These are phyloP conservation scores for Cyclostephanos tholiformis DNA, from an alignment of 108 stramenopile genomes.

Conservation along the genomic window DNA sequence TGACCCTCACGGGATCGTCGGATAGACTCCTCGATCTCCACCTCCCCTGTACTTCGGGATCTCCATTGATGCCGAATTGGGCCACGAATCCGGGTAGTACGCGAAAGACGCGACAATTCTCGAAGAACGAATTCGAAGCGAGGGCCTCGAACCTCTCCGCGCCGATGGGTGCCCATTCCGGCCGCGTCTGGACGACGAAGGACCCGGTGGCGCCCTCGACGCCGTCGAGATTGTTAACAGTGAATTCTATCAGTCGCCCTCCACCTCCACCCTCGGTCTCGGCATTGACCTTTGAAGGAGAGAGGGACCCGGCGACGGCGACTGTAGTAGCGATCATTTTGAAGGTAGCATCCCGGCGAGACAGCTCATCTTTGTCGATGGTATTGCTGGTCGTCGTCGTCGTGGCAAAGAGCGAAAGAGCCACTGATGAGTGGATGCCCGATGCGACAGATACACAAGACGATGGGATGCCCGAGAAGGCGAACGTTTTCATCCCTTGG, in stretches of 20 bases:
- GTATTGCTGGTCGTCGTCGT: not conserved
- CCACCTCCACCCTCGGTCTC: constrained; percentile 28
- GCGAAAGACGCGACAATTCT: constrained; percentile 84
- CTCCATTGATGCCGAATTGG: constrained; percentile 91
- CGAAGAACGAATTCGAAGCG: constrained; percentile 60
- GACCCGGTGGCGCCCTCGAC: constrained; percentile 63
- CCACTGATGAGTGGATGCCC: not conserved
- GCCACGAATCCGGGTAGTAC: constrained; percentile 90
- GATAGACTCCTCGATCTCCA: constrained; percentile 60
- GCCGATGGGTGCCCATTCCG: constrained; percentile 82
- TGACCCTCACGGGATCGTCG: constrained; percentile 88
- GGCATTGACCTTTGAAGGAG: constrained; percentile 13
- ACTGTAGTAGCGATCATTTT: constrained; percentile 14
- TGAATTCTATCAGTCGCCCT: constrained; percentile 61
- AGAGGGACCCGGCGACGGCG: constrained; percentile 18
- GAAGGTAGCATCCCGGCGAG: constrained; percentile 29
- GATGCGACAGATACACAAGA: not conserved
- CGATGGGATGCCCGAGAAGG: constrained; percentile 25
- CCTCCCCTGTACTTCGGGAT: constrained; percentile 69
- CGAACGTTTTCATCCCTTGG: constrained; percentile 19
- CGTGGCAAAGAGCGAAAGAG: constrained; percentile 20
- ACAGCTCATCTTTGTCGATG: constrained; percentile 5
- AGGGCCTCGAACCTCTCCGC: constrained; percentile 76
- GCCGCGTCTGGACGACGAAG: constrained; percentile 68
- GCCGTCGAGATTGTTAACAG: constrained; percentile 72